phyloP scores from a whole-genome alignment of 164 flowering plant species.

The Platanus orientalis region DNA sequence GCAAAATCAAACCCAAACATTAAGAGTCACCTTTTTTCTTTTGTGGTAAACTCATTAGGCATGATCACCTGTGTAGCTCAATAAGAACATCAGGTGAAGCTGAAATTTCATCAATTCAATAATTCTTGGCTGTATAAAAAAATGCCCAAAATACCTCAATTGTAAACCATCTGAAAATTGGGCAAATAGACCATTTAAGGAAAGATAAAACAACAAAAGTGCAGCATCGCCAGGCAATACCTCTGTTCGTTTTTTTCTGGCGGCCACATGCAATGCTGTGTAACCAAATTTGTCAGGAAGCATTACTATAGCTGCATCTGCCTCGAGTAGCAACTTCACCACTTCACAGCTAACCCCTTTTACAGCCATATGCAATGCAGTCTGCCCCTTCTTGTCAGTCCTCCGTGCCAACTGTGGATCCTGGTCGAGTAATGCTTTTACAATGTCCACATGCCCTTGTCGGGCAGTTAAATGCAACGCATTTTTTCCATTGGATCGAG shows the following conservation, averaged over 20 bases:
- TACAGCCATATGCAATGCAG: slow-evolving; percentile 88
- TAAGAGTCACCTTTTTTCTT: too few species aligned
- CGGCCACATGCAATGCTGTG: slow-evolving; percentile 83
- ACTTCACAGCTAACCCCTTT: slow-evolving; percentile 72
- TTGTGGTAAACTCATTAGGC: too few species aligned
- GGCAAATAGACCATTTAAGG: not conserved
- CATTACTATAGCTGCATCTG: slow-evolving; percentile 87
- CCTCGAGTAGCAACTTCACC: slow-evolving; percentile 67
- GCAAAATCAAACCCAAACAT: too few species aligned
- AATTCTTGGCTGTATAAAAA: too few species aligned
- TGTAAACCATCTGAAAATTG: not conserved
- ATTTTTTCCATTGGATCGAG: slow-evolving; percentile 78
- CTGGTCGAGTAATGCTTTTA: slow-evolving; percentile 56
- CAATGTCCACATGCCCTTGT: slow-evolving; percentile 75
- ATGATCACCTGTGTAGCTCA: too few species aligned
- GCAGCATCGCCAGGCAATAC: slow-evolving; percentile 27
- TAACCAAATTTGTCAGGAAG: slow-evolving; percentile 77
- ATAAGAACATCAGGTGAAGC: too few species aligned
- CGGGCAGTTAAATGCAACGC: slow-evolving; percentile 78
- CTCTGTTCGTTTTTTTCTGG: slow-evolving; percentile 83
- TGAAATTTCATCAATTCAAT: too few species aligned
- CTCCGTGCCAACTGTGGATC: slow-evolving; percentile 73
- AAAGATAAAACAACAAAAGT: not conserved
- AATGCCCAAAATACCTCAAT: too few species aligned
- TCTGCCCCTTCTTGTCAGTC: slow-evolving; percentile 86